phyloP scores from a whole-genome alignment of 2,329 filamentous ascomycete species.

The Aureobasidium sp. region DNA sequence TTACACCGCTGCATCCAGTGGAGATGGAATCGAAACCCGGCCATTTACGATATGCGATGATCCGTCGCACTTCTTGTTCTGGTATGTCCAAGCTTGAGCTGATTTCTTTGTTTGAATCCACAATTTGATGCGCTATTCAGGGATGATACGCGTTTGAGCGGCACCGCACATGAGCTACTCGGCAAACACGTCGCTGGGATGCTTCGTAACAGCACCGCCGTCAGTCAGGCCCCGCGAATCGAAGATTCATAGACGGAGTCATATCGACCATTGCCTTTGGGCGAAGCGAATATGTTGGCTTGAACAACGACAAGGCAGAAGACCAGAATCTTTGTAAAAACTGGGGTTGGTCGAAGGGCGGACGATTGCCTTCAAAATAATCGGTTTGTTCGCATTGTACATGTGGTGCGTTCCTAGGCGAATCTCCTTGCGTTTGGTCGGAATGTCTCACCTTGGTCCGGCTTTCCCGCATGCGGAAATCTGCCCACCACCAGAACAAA shows the following conservation, averaged over 20 bases:
- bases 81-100: slow-evolving; percentile 12
- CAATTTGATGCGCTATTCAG: not conserved
- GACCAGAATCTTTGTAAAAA: not conserved
- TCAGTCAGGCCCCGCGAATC: not conserved
- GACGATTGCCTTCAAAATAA: slow-evolving; percentile 14
- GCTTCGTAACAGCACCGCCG: not conserved
- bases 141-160: slow-evolving; percentile 18
- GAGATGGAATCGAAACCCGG: not conserved
- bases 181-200: slow-evolving; percentile 12
- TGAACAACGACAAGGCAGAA: not conserved
- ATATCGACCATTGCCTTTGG: not conserved
- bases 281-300: not conserved
- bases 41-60: slow-evolving; percentile 10
- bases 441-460: slow-evolving; percentile 29
- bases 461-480: slow-evolving; percentile 28
- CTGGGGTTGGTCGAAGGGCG: not conserved
- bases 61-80: slow-evolving; percentile 15
- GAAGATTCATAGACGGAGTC: not conserved
- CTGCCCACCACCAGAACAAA: slow-evolving; percentile 31
- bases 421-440: slow-evolving; percentile 27
- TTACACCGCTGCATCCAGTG: slow-evolving; percentile 5
- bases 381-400: slow-evolving; percentile 26
- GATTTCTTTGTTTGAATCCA: slow-evolving; percentile 10
- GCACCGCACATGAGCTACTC: slow-evolving; percentile 13
- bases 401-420: slow-evolving; percentile 24